Percentiles rank a stretch among this genome's conserved stretches.
Evolutionary conservation across 257 asterid species (phyloP).

Genomic region (Solanum bulbocastanum): DNA sequence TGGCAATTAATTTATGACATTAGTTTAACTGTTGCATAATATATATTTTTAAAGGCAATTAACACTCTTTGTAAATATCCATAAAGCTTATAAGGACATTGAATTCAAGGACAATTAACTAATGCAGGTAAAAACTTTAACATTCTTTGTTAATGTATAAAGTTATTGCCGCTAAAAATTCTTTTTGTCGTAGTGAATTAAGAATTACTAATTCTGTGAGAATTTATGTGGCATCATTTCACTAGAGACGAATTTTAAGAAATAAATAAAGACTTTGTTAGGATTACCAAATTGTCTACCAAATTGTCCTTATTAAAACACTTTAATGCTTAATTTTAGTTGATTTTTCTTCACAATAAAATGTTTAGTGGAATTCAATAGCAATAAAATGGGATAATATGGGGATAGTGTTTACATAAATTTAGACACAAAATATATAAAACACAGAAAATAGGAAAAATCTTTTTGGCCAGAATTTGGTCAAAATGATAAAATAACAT

Average conservation of each 20-base stretch:
- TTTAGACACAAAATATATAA: background rate
- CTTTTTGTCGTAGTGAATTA: background rate
- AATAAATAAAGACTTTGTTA: no score
- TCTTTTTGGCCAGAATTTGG: no score
- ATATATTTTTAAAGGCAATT: background rate
- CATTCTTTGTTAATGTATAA: background rate
- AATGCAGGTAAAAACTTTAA: background rate
- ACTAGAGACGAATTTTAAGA: rapidly evolving
- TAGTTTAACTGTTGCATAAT: no score
- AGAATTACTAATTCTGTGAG: background rate
- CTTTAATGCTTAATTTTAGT: background rate
- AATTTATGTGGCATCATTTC: background rate
- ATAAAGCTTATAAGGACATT: background rate
- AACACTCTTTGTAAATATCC: no score
- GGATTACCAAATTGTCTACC: background rate
- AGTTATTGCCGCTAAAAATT: no score
- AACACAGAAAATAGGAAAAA: no score
- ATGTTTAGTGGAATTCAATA: background rate
- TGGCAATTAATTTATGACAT: no score
- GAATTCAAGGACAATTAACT: background rate
- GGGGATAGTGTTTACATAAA: no score
- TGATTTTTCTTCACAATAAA: background rate
- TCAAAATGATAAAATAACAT: no score
- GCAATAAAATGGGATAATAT: no score
- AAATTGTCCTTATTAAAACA: background rate